Evolutionary conservation across 2,329 filamentous ascomycete species (phyloP), one percentile per base, ranked within the genome.

Genomic region (Lasiodiplodia citricola): DNA sequence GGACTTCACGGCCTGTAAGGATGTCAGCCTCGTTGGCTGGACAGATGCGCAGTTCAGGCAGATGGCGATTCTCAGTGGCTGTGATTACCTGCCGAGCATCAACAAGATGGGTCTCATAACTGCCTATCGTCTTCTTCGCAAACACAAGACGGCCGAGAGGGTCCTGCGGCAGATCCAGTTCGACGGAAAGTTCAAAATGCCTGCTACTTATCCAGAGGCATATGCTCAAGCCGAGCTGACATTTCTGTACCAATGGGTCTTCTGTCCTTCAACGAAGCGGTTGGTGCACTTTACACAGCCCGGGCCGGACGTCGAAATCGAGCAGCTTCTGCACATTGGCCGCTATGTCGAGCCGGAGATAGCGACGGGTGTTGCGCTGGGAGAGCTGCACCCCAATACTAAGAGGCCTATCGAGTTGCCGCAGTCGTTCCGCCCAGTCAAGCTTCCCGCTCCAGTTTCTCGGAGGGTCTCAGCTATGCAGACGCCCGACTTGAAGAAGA

Each of bases 51-150:
- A 97, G 73, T 99, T 99, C 75, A 88, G 96, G 69, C 90, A 90
- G 66, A 99, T 99, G 96, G 93, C 94, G 51, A 99, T 99, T 73
- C 82, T 99, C 70, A 97, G 94, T 77, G 96, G 96, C 8, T 99
- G 96, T 77, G 96, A 99, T 78, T 99, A 99, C 78, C 86, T 98
- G n/a, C 84, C 90, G 2, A 92, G 91, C 69, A 92, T 99, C 70
- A 90, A 89, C 68, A 91, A 91, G 63, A 89, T 99, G 80, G 96
- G 96, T 0, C 80, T 99, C 68, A 98, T 97, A 84, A 98, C 94
- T 6, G 95, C 96, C 0, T 92, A 99, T 80, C 90, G 94, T 55
- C 88, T 96, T 83, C 87, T 99, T 69, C 90, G 95, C 70, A 97
- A 96, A 79, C 88, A 97, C 82, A 97, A 95, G 79, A 92, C 89